These are phyloP conservation scores for Pseudopediastrum boryanum DNA, from an alignment of 139 green algal species.

Conservation along the genomic window DNA sequence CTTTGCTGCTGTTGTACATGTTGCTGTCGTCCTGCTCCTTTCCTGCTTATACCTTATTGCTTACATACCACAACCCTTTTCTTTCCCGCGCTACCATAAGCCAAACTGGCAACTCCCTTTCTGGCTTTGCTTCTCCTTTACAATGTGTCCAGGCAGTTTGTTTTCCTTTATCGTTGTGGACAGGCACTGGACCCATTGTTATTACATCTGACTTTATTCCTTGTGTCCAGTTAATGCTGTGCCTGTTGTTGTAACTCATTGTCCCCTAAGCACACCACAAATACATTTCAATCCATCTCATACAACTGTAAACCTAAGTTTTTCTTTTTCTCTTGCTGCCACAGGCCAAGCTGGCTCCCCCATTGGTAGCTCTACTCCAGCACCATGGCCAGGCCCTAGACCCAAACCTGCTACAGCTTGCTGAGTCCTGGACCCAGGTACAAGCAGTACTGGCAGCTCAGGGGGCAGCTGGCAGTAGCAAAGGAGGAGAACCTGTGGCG, in stretches of 20 bases:
- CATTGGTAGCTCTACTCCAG: slow-evolving; percentile 72
- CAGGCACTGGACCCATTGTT: too few relatives aligned
- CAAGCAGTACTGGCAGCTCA: slow-evolving; percentile 37
- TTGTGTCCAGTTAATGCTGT: background rate
- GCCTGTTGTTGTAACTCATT: background rate
- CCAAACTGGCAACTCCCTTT: too few relatives aligned
- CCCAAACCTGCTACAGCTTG: slow-evolving; percentile 78
- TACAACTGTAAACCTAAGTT: background rate
- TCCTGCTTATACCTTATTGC: too few relatives aligned
- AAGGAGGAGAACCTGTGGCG: background rate
- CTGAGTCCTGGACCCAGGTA: slow-evolving; percentile 66
- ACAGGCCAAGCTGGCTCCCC: slow-evolving; percentile 64
- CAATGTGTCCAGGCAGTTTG: too few relatives aligned
- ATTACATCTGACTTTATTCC: background rate
- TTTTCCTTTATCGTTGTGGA: too few relatives aligned
- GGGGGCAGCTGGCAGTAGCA: background rate
- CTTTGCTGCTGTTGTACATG: too few relatives aligned
- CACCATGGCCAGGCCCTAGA: slow-evolving; percentile 74
- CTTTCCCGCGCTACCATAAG: too few relatives aligned
- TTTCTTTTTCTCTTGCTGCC: background rate
- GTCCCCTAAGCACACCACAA: background rate
- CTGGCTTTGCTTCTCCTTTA: too few relatives aligned
- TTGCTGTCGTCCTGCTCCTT: too few relatives aligned
- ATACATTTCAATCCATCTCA: background rate
- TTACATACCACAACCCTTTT: too few relatives aligned